Percentiles rank a stretch among this genome's conserved stretches.
These are phyloP conservation scores for Candida sp. DNA, from an alignment of 1,139 yeast species.

Conservation along the genomic window DNA sequence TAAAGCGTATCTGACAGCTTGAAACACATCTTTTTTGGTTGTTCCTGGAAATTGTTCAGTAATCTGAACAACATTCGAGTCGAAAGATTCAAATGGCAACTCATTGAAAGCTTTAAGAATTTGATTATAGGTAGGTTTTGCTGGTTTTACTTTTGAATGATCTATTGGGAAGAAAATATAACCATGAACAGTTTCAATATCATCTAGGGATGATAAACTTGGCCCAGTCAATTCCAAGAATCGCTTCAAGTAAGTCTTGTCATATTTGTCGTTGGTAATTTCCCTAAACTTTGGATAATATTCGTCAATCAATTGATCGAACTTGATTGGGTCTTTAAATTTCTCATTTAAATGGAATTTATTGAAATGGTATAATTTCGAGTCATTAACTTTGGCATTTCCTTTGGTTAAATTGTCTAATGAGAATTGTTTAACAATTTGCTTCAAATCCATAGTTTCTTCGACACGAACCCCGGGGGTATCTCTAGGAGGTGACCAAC, in stretches of 20 bases:
- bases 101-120: background rate
- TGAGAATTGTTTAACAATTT: conserved; percentile 49
- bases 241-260: conserved; percentile 17
- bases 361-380: conserved; percentile 73
- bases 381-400: conserved; percentile 84
- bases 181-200: conserved; percentile 40
- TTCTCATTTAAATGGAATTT: conserved; percentile 50
- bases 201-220: conserved; percentile 44
- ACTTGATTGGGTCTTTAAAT: conserved; percentile 28
- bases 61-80: conserved; percentile 12
- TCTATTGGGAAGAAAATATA: conserved; percentile 49
- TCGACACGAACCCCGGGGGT: conserved; percentile 46
- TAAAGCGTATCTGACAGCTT: conserved; percentile 65
- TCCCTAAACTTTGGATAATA: conserved; percentile 18
- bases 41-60: conserved; percentile 10
- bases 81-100: background rate
- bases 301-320: conserved; percentile 29
- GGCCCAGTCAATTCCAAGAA: conserved; percentile 32
- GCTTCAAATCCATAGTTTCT: conserved; percentile 58
- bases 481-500: conserved; percentile 83
- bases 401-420: conserved; percentile 82
- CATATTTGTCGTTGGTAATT: conserved; percentile 12
- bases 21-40: conserved; percentile 52
- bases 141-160: conserved; percentile 14
- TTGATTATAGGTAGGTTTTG: conserved; percentile 3